These are phyloP conservation scores for Arabidopsis thaliana DNA, from an alignment of 345 rosid genomes.

Conservation along the genomic window TAIR10.1 NC_003076.8:19151001-19151500, in stretches of 20 bases:
- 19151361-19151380: constrained; percentile 76
- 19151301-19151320: constrained; percentile 51
- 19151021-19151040: neutral
- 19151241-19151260: constrained; percentile 22
- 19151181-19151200: constrained; percentile 62
- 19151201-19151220: constrained; percentile 59
- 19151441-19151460: constrained; percentile 54
- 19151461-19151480: constrained; percentile 81
- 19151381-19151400: constrained; percentile 75
- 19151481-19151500: constrained; percentile 62
- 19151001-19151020: neutral
- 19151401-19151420: constrained; percentile 76
- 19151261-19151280: constrained; percentile 64
- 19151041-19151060: neutral
- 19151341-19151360: constrained; percentile 89
- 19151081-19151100: neutral
- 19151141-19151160: constrained; percentile 3
- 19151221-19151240: constrained; percentile 58
- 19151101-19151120: neutral
- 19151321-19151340: constrained; percentile 62
- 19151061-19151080: neutral
- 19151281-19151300: constrained; percentile 55
- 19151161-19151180: constrained; percentile 66
- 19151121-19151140: neutral
- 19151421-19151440: constrained; percentile 65